Percentiles rank a stretch among this genome's conserved stretches.
These are phyloP conservation scores for Colletotrichum horii DNA, from an alignment of 2,329 filamentous ascomycete species.

Conservation along the genomic window DNA sequence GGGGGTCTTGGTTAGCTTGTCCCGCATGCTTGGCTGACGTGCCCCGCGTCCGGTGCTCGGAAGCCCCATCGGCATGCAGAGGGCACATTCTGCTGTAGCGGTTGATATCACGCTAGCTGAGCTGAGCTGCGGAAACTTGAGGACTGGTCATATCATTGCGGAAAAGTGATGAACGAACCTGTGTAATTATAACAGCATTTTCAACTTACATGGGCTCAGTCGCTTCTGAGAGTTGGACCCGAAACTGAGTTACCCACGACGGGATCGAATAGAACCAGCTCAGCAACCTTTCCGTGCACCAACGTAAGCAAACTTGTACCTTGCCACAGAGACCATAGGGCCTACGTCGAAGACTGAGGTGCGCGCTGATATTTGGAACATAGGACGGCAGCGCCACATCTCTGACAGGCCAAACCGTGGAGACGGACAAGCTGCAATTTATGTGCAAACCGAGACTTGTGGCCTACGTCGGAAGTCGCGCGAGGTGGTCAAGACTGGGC, in stretches of 20 bases:
- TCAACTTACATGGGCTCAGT: background rate
- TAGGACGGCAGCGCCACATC: background rate
- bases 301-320: background rate
- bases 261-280: background rate
- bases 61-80: slow-evolving; percentile 31
- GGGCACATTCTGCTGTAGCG: slow-evolving; percentile 23
- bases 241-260: background rate
- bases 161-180: slow-evolving; percentile 32
- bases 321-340: background rate
- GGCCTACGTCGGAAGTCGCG: background rate
- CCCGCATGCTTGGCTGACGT: slow-evolving; percentile 10
- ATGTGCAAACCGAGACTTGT: background rate
- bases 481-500: background rate
- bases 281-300: background rate
- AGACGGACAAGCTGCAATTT: background rate
- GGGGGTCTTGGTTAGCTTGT: slow-evolving; percentile 23
- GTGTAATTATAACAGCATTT: background rate
- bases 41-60: slow-evolving; percentile 24
- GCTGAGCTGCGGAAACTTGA: slow-evolving; percentile 25
- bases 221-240: background rate
- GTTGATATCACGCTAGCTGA: slow-evolving; percentile 32
- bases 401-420: background rate
- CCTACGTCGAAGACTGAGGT: background rate
- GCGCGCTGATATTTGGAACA: background rate
- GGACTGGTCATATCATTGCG: background rate